A percentile compares a stretch with the other conserved stretches of the same genome.
Evolutionary conservation across 2,329 filamentous ascomycete species (phyloP).

Genomic region (Nemania diffusa): DNA sequence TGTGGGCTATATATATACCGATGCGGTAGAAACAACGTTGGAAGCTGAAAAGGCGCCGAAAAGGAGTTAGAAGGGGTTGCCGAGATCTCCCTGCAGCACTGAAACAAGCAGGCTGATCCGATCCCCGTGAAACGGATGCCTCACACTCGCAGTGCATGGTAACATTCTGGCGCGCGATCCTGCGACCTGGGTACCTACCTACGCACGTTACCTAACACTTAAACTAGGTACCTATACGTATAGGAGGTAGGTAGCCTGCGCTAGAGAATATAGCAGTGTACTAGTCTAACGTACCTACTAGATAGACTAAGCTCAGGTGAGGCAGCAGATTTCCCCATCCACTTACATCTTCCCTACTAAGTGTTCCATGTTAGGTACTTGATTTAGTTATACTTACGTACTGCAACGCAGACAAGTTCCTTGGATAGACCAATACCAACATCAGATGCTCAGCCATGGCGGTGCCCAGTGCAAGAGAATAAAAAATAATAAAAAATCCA

Average conservation of each 20-base stretch:
- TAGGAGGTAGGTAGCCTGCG: too few species aligned
- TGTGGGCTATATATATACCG: too few species aligned
- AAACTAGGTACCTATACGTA: too few species aligned
- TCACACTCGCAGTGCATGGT: slow-evolving; percentile 1
- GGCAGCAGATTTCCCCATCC: background rate
- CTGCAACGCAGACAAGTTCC: too few species aligned
- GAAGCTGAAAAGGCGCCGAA: background rate
- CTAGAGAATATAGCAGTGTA: background rate
- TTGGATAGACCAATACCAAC: too few species aligned
- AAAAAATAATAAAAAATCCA: slow-evolving; percentile 7
- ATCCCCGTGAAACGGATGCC: slow-evolving; percentile 25
- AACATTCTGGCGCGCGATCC: background rate
- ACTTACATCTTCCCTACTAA: too few species aligned
- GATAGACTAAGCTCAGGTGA: background rate
- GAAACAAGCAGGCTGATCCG: slow-evolving; percentile 23
- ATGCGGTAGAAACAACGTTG: too few species aligned
- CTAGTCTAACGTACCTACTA: background rate
- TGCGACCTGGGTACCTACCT: background rate
- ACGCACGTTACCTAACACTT: too few species aligned
- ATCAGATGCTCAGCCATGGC: too few species aligned
- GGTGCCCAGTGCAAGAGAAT: too few species aligned
- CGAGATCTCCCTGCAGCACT: slow-evolving; percentile 8
- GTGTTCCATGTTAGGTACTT: too few species aligned
- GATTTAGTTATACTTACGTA: too few species aligned
- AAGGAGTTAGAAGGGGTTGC: slow-evolving; percentile 4